These are phyloP conservation scores for Fennellomyces sp. DNA, from an alignment of 371 early-diverging fungal species.

Conservation along the genomic window DNA sequence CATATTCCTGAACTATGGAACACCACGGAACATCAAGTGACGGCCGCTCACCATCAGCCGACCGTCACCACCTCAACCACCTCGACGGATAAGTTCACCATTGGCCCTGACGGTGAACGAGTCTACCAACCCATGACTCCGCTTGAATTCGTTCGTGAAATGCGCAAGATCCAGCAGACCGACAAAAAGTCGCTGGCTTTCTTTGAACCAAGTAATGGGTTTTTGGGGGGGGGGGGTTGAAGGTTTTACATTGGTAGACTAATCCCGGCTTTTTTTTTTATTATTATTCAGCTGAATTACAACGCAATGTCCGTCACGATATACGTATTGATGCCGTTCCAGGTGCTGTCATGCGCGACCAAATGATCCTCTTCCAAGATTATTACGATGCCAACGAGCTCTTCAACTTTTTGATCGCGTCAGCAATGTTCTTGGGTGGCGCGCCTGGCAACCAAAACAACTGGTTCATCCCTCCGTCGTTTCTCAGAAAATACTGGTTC, in stretches of 20 bases:
- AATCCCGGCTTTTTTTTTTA: neutral
- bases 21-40: neutral
- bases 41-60: neutral
- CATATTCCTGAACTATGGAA: neutral
- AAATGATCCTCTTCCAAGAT: slow-evolving; percentile 50
- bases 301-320: slow-evolving; percentile 45
- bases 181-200: slow-evolving; percentile 19
- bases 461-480: slow-evolving; percentile 43
- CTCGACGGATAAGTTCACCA: neutral
- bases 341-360: slow-evolving; percentile 47
- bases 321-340: slow-evolving; percentile 49
- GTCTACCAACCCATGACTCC: slow-evolving; percentile 43
- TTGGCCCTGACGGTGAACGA: slow-evolving; percentile 12
- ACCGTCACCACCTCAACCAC: neutral
- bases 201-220: slow-evolving; percentile 29
- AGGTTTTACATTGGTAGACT: neutral
- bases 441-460: slow-evolving; percentile 40
- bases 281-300: slow-evolving; percentile 43
- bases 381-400: slow-evolving; percentile 47
- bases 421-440: slow-evolving; percentile 45
- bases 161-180: slow-evolving; percentile 25
- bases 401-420: slow-evolving; percentile 31
- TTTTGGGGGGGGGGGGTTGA: neutral
- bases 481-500: slow-evolving; percentile 42
- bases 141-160: slow-evolving; percentile 28